These are phyloP conservation scores for Fomitopsis pulvina DNA, from an alignment of 768 basidiomycete species.

Conservation along the genomic window DNA sequence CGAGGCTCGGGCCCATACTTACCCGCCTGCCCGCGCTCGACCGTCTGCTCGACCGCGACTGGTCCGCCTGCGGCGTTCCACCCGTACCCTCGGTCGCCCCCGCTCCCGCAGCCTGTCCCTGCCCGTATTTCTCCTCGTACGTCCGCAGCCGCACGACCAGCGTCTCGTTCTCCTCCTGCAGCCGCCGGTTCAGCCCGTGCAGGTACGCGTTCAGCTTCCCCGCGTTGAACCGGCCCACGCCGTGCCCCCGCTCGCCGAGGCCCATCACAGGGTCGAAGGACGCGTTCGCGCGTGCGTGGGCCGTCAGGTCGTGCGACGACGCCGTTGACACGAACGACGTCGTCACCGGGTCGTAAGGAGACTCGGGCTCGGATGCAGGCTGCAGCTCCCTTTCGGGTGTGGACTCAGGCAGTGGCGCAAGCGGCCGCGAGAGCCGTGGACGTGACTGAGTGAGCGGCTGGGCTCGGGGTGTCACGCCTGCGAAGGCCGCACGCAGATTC, in stretches of 20 bases:
- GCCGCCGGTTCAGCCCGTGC: constrained; percentile 73
- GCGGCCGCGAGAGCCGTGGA: constrained; percentile 13
- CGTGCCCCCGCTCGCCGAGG: constrained; percentile 57
- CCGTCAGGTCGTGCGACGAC: constrained; percentile 84
- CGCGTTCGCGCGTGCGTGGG: constrained; percentile 72
- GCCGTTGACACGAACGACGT: constrained; percentile 76
- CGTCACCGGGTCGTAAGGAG: constrained; percentile 40
- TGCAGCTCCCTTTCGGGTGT: background rate
- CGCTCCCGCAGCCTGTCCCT: no score
- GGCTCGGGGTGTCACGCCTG: constrained; percentile 57
- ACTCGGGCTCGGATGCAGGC: constrained; percentile 14
- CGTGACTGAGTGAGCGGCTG: constrained; percentile 36
- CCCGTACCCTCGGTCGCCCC: constrained; percentile 2
- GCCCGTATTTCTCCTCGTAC: constrained; percentile 41
- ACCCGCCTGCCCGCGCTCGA: constrained; percentile 35
- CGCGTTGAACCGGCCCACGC: constrained; percentile 76
- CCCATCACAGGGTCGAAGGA: constrained; percentile 85
- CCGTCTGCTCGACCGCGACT: constrained; percentile 30
- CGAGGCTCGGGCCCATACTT: constrained; percentile 43
- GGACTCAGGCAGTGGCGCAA: no score
- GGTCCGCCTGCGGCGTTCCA: constrained; percentile 10
- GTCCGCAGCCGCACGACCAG: constrained; percentile 48
- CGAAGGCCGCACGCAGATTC: constrained; percentile 47
- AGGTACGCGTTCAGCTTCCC: constrained; percentile 81
- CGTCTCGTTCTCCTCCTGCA: constrained; percentile 81